Evolutionary conservation across 768 basidiomycete genomes (phyloP), one percentile per base, ranked within the genome.

Genomic region (Boletus subparvulus): DNA sequence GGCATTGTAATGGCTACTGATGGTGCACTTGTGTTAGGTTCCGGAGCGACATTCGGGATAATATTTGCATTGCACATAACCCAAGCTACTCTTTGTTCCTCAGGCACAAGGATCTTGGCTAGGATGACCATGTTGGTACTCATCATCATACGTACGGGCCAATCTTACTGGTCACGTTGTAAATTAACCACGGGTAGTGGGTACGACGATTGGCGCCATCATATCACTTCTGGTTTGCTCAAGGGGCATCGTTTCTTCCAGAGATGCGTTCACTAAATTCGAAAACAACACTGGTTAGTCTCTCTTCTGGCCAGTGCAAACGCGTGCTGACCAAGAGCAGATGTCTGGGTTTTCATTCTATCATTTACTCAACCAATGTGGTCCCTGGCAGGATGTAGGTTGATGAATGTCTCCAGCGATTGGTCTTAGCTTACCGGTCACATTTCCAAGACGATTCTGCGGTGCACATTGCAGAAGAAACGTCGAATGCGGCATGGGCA

Each of bases 401-500:
- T 30, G 14, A 42, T 17, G 8, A 7, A 9, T 28, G 6, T 46
- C 14, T 19, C 12, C n/a, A 21, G 12, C 2, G 16, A 9, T 17
- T 13, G 6, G 36, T 43, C 17, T 11, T 26, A 19, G 19, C 37
- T 41, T 13, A 47, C 12, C 28, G 2, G 35, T 26, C 32, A 16
- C 12, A 44, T 24, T 47, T 26, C 36, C 13, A 61, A 80, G 78
- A 79, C 37, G 78, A 80, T 61, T 80, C 78, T 19, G 78, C 77
- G 11, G 79, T 74, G 7, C 78, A 79, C 52, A 77, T 80, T 17
- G 71, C 79, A 4, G 78, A 79, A 57, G 77, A 80, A 67, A 75
- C 73, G 0, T 66, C 77, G 7, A 74, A 75, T 42, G 75, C 76
- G n/a, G 74, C 77, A 5, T 65, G 69, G 24, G 75, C 76, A 13